These are phyloP conservation scores for Sedum album DNA, from an alignment of 164 flowering plant species.

Conservation along the genomic window DNA sequence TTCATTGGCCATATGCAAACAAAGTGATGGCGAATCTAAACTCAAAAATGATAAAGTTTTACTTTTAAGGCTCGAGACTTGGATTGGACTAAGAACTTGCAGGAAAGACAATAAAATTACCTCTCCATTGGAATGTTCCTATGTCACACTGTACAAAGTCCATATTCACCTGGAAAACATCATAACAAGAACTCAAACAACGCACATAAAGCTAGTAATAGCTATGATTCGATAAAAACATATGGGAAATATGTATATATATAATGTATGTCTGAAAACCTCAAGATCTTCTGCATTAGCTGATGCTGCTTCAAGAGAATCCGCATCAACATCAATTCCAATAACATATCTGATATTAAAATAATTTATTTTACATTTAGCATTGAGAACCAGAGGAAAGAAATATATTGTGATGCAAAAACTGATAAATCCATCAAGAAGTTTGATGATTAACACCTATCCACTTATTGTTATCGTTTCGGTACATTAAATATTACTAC, in stretches of 20 bases:
- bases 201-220: not conserved
- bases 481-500: no score
- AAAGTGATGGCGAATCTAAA: not conserved
- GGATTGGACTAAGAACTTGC: not conserved
- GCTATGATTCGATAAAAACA: not conserved
- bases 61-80: not conserved
- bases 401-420: no score
- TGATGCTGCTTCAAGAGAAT: slow-evolving; percentile 70
- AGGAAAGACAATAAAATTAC: slow-evolving; percentile 23
- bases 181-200: not conserved
- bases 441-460: no score
- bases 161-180: slow-evolving; percentile 58
- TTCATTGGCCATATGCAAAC: not conserved
- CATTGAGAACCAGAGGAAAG: not conserved
- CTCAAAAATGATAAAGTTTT: not conserved
- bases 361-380: not conserved
- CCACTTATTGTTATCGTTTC: no score
- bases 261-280: slow-evolving; percentile 28
- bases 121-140: slow-evolving; percentile 53
- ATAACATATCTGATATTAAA: slow-evolving; percentile 49
- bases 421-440: no score
- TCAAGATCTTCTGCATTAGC: slow-evolving; percentile 84
- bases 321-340: slow-evolving; percentile 73
- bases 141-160: slow-evolving; percentile 68
- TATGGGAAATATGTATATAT: not conserved